Evolutionary conservation across 179 eudicot species (phyloP), one percentile per base, ranked within the genome.

Genomic region (Silene vulgaris): DNA sequence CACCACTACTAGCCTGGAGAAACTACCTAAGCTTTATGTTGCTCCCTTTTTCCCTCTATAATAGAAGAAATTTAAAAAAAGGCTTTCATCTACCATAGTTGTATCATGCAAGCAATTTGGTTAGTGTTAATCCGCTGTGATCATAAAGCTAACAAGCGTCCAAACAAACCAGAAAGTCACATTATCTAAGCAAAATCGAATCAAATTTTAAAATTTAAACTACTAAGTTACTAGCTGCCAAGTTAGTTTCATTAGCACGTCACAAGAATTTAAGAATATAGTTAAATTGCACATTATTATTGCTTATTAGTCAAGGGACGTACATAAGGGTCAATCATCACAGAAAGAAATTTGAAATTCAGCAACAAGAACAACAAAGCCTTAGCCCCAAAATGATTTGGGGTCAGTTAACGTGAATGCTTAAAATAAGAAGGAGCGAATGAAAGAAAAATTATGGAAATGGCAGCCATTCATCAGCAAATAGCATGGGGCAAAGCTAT

Each of bases 401-500:
- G 72, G 26, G 29, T 69, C 12, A 1, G 30, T 23, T 45, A 69
- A 11, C 73, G 45, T 69, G 59, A 69, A 11, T 43, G 6, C 4
- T 43, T 1, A 7, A 69, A 37, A 9, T 43, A 21, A 29, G 8
- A 43, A 35, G 21, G 8, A 19, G 11, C 56, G 8, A 20, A 40
- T 40, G 56, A 13, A 43, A 69, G 56, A 17, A 37, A 43, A 19
- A 19, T 21, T 62, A 35, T 63, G 37, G 69, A 74, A 43, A 45
- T 72, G 60, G 30, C 72, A 69, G 72, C 70, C 16, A 63, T 23
- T 28, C 70, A 63, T 43, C 77, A 64, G 28, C 61, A 74, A 14
- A 74, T 23, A 43, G 57, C 59, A 45, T 17, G 59, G 40, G 21
- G n/a, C 69, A 64, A 23, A 20, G 77, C 77, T 26, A 63, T 61